These are phyloP conservation scores for Balansia obtecta DNA, from an alignment of 2,329 filamentous ascomycete genomes.

Conservation along the genomic window DNA sequence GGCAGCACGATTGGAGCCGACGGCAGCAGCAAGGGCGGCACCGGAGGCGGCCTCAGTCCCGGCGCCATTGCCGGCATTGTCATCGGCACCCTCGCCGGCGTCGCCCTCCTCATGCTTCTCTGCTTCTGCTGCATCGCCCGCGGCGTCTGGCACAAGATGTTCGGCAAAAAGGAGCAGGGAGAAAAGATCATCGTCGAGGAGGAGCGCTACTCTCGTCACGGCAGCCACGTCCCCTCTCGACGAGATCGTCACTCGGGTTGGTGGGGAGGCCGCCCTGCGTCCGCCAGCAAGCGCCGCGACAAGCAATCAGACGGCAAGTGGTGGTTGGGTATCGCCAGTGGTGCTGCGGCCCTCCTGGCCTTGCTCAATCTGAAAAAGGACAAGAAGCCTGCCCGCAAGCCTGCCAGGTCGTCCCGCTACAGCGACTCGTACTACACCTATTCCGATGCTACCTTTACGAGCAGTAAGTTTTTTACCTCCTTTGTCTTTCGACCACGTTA, in stretches of 20 bases:
- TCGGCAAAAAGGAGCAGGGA: constrained; percentile 44
- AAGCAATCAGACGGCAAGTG: constrained; percentile 38
- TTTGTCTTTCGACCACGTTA: neutral
- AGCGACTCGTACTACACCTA: constrained; percentile 43
- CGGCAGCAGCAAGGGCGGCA: constrained; percentile 26
- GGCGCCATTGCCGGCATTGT: constrained; percentile 75
- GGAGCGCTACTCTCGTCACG: constrained; percentile 44
- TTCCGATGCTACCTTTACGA: constrained; percentile 30
- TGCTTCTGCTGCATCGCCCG: constrained; percentile 63
- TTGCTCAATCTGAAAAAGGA: constrained; percentile 42
- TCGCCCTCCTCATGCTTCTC: constrained; percentile 53
- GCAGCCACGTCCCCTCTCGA: constrained; percentile 27
- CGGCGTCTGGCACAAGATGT: constrained; percentile 49
- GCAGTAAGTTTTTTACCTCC: constrained; percentile 32
- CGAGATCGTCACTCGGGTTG: constrained; percentile 45
- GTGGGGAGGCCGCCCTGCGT: constrained; percentile 34
- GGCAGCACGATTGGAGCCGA: constrained; percentile 25
- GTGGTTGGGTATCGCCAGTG: constrained; percentile 41
- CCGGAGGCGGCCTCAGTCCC: constrained; percentile 41
- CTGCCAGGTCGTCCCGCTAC: constrained; percentile 27
- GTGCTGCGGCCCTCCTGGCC: constrained; percentile 37
- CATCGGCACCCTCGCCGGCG: constrained; percentile 56
- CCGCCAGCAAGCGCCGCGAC: constrained; percentile 27
- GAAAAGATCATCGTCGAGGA: constrained; percentile 50
- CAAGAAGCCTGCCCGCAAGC: constrained; percentile 30